Conservation (phyloP, 2,329 filamentous ascomycete genomes). For the Lecanicillium sp. region DNA sequence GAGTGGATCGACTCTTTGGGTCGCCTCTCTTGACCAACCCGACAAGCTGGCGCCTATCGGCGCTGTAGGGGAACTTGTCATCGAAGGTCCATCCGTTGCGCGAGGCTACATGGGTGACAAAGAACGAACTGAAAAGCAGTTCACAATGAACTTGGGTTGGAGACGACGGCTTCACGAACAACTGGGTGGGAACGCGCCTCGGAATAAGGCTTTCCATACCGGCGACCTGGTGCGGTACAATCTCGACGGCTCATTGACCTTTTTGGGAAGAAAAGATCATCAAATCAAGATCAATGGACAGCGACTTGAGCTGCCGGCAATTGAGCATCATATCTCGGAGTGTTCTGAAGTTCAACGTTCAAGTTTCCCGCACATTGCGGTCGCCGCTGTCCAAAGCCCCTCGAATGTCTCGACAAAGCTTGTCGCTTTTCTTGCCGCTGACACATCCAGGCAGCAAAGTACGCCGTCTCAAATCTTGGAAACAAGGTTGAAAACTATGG, state of each 20-base stretch:
- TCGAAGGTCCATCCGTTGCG: conserved; percentile 16
- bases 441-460: neutral
- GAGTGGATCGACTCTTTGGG: neutral
- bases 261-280: conserved; percentile 1
- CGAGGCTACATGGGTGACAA: conserved; percentile 14
- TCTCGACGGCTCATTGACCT: neutral
- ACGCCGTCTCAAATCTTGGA: neutral
- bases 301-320: conserved; percentile 9
- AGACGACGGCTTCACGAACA: neutral
- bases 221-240: conserved; percentile 6
- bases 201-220: conserved; percentile 1
- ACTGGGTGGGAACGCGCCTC: no score
- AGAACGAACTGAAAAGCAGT: conserved; percentile 3
- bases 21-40: conserved; percentile 1
- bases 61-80: conserved; percentile 15
- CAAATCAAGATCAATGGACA: conserved; percentile 11
- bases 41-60: conserved; percentile 14
- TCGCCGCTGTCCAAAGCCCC: neutral
- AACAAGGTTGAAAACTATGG: neutral
- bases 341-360: conserved; percentile 1
- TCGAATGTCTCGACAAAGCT: neutral
- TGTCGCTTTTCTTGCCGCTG: neutral
- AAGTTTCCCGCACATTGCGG: neutral
- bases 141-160: neutral
- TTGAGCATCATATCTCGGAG: conserved; percentile 4